Conservation (phyloP, 192 early-diverging fungal species). For the Gaertneriomyces sp. region DNA sequence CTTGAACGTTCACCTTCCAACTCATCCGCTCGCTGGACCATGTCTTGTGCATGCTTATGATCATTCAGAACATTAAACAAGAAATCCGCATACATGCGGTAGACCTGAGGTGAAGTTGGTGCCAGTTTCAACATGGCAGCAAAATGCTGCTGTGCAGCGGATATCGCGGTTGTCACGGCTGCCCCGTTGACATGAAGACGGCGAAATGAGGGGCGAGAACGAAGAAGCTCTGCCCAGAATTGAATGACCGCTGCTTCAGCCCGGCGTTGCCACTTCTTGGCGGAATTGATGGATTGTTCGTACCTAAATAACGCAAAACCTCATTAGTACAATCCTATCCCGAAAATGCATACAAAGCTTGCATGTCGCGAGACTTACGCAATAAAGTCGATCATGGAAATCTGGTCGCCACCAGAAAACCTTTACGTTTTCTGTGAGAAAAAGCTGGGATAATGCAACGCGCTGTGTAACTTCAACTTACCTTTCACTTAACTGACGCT, state of each 20-base stretch:
- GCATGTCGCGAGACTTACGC: background rate
- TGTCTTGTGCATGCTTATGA: conserved; percentile 29
- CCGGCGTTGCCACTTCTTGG: conserved; percentile 31
- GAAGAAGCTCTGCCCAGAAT: conserved; percentile 47
- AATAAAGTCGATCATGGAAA: conserved; percentile 47
- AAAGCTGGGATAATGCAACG: too few species aligned
- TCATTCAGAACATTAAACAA: conserved; percentile 45
- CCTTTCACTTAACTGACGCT: conserved; percentile 42
- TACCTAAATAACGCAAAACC: background rate
- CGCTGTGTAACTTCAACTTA: background rate
- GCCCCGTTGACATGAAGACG: conserved; percentile 38
- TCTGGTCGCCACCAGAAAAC: too few species aligned
- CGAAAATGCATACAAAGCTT: too few species aligned
- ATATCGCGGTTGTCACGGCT: conserved; percentile 32
- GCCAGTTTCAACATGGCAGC: conserved; percentile 34
- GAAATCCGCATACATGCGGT: conserved; percentile 42
- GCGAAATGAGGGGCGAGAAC: conserved; percentile 29
- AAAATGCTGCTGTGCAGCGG: conserved; percentile 36
- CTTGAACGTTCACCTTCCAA: conserved; percentile 29
- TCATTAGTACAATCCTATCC: too few species aligned
- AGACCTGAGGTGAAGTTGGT: conserved; percentile 33
- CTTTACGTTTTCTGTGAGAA: too few species aligned
- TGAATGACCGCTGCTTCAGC: conserved; percentile 33
- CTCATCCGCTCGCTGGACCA: conserved; percentile 45
- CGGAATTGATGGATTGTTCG: conserved; percentile 38